Evolutionary conservation across 2,329 filamentous ascomycete species (phyloP).

Genomic region (Verticillium tricorpus): DNA sequence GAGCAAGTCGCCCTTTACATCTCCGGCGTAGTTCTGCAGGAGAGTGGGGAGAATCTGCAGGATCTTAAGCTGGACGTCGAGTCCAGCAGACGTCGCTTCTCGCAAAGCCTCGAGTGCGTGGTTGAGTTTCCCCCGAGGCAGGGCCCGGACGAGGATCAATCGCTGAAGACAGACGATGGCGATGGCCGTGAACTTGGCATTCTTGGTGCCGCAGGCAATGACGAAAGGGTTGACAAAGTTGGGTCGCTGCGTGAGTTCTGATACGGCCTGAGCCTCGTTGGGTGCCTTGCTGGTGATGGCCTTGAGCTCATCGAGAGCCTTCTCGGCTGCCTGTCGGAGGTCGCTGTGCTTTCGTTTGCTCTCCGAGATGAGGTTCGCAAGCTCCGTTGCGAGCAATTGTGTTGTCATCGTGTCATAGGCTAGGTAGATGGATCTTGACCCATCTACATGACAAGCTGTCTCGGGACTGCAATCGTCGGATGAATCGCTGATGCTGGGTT

Average conservation of each 20-base stretch:
- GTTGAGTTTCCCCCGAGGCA: slow-evolving; percentile 74
- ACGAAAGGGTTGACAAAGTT: slow-evolving; percentile 92
- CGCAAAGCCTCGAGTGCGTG: slow-evolving; percentile 85
- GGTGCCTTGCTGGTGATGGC: slow-evolving; percentile 55
- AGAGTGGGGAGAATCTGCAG: slow-evolving; percentile 86
- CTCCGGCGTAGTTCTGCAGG: slow-evolving; percentile 81
- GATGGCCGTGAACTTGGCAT: slow-evolving; percentile 83
- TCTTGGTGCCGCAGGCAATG: slow-evolving; percentile 84
- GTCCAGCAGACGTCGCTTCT: slow-evolving; percentile 72
- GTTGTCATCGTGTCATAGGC: slow-evolving; percentile 67
- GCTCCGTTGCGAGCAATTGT: slow-evolving; percentile 82
- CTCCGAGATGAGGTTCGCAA: slow-evolving; percentile 88
- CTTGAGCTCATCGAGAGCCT: slow-evolving; percentile 86
- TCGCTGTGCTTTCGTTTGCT: slow-evolving; percentile 93
- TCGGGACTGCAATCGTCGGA: neutral
- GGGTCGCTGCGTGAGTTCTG: slow-evolving; percentile 77
- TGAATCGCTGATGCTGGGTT: neutral
- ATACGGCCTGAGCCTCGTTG: slow-evolving; percentile 69
- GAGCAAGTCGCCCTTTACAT: slow-evolving; percentile 76
- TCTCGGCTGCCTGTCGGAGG: slow-evolving; percentile 87
- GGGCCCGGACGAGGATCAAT: slow-evolving; percentile 74
- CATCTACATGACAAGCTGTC: slow-evolving; percentile 6
- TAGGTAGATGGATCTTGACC: neutral
- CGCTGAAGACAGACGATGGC: slow-evolving; percentile 86
- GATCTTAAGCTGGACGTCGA: slow-evolving; percentile 95